phyloP scores from a whole-genome alignment of 2,329 filamentous ascomycete genomes.

The Cordyceps javanica region DNA sequence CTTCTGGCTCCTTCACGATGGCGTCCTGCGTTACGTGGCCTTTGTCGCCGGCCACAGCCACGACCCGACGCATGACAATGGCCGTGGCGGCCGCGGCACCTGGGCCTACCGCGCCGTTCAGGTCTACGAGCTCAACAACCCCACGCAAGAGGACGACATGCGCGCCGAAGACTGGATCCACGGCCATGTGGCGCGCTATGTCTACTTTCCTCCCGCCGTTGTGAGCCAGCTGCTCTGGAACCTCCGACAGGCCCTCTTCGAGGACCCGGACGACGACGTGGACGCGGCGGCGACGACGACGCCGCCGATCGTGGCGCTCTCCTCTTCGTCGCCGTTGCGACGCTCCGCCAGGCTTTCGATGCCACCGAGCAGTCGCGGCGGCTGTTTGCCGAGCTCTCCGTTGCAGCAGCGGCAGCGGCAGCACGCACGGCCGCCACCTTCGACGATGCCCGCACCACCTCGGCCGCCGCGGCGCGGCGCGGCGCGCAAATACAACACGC shows the following conservation, averaged over 20 bases:
- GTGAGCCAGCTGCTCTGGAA: constrained; percentile 54
- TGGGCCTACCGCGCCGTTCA: constrained; percentile 31
- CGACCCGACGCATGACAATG: constrained; percentile 24
- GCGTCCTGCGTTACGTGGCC: constrained; percentile 55
- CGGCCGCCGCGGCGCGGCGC: neutral
- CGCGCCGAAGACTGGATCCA: constrained; percentile 49
- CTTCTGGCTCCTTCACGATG: constrained; percentile 55
- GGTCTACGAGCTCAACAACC: constrained; percentile 58
- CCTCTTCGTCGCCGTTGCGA: constrained; percentile 10
- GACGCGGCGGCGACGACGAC: neutral
- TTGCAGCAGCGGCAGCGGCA: constrained; percentile 7
- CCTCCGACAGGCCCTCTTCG: constrained; percentile 44
- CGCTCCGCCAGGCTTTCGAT: neutral
- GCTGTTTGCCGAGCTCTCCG: constrained; percentile 15
- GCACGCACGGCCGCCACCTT: constrained; percentile 16
- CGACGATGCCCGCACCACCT: constrained; percentile 17
- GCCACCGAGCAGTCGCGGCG: neutral
- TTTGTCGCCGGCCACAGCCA: constrained; percentile 34
- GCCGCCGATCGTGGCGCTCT: constrained; percentile 6
- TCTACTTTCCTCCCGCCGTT: constrained; percentile 50
- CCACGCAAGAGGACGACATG: constrained; percentile 46
- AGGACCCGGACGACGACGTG: constrained; percentile 15
- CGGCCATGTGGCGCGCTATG: constrained; percentile 43
- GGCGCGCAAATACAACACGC: neutral
- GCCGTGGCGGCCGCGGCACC: constrained; percentile 9